Base-by-base conservation (phyloP, 2,329 filamentous ascomycete genomes). In the Byssochlamys sp. region DNA sequence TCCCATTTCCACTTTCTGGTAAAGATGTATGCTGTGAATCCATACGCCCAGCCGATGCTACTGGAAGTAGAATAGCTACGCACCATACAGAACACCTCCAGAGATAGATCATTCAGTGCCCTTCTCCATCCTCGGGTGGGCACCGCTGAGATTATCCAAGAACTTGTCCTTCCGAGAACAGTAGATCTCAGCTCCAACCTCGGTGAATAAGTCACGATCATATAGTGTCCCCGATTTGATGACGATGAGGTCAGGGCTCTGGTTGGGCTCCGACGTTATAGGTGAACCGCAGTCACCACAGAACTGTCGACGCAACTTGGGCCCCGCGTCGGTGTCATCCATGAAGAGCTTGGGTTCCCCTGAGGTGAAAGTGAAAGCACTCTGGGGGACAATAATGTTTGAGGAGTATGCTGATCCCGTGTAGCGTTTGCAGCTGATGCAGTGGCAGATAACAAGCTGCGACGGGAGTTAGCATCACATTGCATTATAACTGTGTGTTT, bases 371-470 rank as follows among this genome's bases (percentile, higher is more conserved):
- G 55, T 49, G 11, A 66, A 51, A 2, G 29, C 33, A 2, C 59
- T 49, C 19, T 56, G 45, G 0, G 63, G 59, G 29, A 67, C 49
- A 52, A 64, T 54, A 28, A 67, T 57, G 56, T 66, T 68, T 48
- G 64, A 53, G 4, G 65, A 67, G 58, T 67, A 68, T 48, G 56
- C 56, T 12, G 61, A 59, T 55, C 65, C 64, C 2, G 65, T 65
- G 58, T 67, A 64, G 25, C 63, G 63, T 39, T 67, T 67, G 60
- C 65, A 67, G 57, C 50, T 62, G 48, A 39, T 61, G 58, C 65
- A 67, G 61, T 67, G 64, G 57, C 66, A 67, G 57, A 63, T 52
- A 35, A 61, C 52, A 19, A 66, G 19, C 63, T 66, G 24, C 6
- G 14, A 45, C n/a, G 14, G 49, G 24, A 12, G 10, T 51, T 2